A percentile compares a stretch with the other conserved stretches of the same genome.
These are phyloP conservation scores for Rhizopus microsporus DNA, from an alignment of 371 early-diverging fungal species.

Conservation along the genomic window DNA sequence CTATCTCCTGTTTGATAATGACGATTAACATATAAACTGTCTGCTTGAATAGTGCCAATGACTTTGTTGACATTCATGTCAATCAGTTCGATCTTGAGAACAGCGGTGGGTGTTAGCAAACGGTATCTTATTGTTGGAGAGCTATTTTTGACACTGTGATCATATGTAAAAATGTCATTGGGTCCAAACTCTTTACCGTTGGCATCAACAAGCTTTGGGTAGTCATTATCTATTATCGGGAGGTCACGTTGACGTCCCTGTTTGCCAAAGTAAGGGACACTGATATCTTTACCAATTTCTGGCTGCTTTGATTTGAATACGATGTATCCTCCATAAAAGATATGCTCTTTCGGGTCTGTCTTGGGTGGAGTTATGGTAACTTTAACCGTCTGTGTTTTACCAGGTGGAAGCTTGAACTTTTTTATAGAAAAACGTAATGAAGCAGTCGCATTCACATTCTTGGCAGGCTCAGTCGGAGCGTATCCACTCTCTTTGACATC, in stretches of 20 bases:
- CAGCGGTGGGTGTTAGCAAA: constrained; percentile 14
- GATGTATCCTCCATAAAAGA: constrained; percentile 35
- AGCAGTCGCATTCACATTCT: constrained; percentile 22
- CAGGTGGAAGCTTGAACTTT: constrained; percentile 59
- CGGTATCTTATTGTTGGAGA: constrained; percentile 14
- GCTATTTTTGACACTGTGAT: constrained; percentile 16
- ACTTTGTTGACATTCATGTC: not conserved
- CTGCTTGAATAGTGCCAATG: constrained; percentile 10
- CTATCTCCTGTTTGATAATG: not conserved
- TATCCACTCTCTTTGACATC: constrained; percentile 17
- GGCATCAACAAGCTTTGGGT: constrained; percentile 15
- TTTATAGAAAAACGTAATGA: constrained; percentile 67
- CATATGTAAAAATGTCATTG: constrained; percentile 22
- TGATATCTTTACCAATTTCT: constrained; percentile 14
- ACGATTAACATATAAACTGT: constrained; percentile 11
- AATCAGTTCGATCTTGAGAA: constrained; percentile 6
- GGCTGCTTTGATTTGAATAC: constrained; percentile 14
- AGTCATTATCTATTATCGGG: constrained; percentile 21
- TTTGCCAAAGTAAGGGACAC: constrained; percentile 55
- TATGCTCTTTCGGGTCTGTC: constrained; percentile 20
- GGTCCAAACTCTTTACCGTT: constrained; percentile 12
- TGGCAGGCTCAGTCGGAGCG: constrained; percentile 23
- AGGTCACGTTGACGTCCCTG: constrained; percentile 41
- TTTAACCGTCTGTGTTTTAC: constrained; percentile 43
- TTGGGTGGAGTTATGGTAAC: constrained; percentile 43